Conservation (phyloP, 306 rosid genomes). For the Neltuma alba region DNA sequence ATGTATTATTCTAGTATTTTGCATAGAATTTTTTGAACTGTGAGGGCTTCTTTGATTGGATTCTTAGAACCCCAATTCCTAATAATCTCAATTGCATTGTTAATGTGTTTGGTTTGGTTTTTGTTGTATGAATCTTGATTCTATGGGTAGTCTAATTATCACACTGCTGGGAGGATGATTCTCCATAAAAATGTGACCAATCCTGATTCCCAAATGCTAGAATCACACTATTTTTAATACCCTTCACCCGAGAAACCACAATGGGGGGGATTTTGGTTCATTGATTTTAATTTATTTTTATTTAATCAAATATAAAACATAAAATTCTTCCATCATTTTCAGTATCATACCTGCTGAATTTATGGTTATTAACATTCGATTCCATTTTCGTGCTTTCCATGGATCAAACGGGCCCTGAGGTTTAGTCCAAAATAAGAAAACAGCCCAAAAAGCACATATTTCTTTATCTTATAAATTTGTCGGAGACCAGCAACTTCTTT, state of each 20-base stretch:
- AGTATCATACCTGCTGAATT: background rate
- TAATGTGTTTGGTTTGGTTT: background rate
- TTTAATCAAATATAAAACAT: background rate
- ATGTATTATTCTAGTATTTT: background rate
- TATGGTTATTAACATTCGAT: background rate
- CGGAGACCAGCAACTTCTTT: no score
- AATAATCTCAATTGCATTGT: background rate
- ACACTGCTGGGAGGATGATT: background rate
- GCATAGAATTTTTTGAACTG: background rate
- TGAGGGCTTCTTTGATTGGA: background rate
- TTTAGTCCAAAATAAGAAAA: no score
- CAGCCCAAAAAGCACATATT: no score
- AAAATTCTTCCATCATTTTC: background rate
- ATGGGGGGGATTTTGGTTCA: background rate
- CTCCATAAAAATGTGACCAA: background rate
- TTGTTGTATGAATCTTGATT: background rate
- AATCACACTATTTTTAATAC: background rate
- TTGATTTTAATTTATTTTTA: background rate
- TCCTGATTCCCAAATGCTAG: background rate
- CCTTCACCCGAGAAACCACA: background rate
- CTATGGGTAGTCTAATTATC: no score
- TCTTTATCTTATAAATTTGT: background rate
- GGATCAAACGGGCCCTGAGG: background rate
- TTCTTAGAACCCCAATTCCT: background rate
- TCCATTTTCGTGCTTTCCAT: background rate